phyloP scores from a whole-genome alignment of 179 eudicot genomes.

The Spergularia azorica region DNA sequence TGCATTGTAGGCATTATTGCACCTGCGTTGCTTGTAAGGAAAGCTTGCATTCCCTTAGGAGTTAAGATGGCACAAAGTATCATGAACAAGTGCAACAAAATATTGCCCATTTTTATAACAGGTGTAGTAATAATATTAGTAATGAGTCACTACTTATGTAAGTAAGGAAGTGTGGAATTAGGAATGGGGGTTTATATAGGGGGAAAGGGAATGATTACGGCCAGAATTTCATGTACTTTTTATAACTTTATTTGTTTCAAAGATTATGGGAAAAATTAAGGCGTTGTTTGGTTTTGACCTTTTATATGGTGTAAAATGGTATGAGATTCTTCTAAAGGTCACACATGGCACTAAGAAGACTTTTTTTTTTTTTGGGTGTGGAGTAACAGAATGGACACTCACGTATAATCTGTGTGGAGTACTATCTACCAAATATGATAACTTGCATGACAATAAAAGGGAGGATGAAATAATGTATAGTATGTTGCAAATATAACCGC shows the following conservation, averaged over 20 bases:
- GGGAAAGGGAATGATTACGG: neutral
- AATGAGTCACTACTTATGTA: neutral
- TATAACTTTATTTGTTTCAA: neutral
- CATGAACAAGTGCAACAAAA: conserved; percentile 14
- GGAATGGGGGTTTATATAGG: conserved; percentile 1
- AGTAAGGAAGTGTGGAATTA: neutral
- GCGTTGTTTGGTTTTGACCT: conserved; percentile 1
- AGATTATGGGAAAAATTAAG: neutral
- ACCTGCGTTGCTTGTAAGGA: neutral
- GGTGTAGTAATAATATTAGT: neutral
- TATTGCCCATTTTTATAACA: conserved; percentile 2
- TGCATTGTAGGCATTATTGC: neutral
- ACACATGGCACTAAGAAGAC: too few species aligned
- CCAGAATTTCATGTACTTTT: neutral
- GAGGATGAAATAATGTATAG: too few species aligned
- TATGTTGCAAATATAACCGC: too few species aligned
- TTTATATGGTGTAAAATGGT: too few species aligned
- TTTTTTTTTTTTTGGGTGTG: too few species aligned
- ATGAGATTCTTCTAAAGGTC: too few species aligned
- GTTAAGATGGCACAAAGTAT: conserved; percentile 5
- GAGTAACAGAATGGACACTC: too few species aligned
- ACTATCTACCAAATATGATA: too few species aligned
- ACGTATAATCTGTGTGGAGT: too few species aligned
- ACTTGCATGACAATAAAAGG: too few species aligned
- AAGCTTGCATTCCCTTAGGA: neutral